Evolutionary conservation across 164 flowering plant species (phyloP).

Genomic region (Macadamia integrifolia): DNA sequence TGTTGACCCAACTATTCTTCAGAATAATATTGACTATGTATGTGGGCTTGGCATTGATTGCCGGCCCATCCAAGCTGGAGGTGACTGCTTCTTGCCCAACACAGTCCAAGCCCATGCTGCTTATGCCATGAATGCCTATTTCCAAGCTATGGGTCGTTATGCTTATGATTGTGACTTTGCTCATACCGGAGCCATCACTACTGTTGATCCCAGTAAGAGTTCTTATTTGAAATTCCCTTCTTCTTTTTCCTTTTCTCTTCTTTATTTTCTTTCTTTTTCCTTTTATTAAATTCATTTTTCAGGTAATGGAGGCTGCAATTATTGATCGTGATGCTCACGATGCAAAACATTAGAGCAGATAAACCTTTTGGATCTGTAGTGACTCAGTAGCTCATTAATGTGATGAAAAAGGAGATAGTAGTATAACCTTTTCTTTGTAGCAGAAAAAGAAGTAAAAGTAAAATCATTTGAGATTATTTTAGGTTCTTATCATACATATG

Average conservation of each 20-base stretch:
- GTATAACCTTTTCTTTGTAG: neutral
- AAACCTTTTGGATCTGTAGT: neutral
- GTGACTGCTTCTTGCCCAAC: constrained; percentile 51
- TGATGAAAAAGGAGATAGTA: too few relatives aligned
- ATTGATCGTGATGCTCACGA: constrained; percentile 14
- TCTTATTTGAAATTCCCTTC: neutral
- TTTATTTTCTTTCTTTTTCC: neutral
- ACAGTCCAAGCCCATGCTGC: constrained; percentile 61
- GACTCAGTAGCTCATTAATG: neutral
- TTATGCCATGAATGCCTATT: constrained; percentile 66
- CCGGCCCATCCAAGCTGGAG: constrained; percentile 38
- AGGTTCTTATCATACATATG: too few relatives aligned
- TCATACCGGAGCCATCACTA: constrained; percentile 40
- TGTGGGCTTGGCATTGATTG: constrained; percentile 63
- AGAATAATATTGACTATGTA: constrained; percentile 58
- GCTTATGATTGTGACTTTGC: constrained; percentile 49
- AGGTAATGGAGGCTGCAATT: constrained; percentile 57
- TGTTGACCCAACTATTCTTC: constrained; percentile 32
- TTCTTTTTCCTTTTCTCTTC: neutral
- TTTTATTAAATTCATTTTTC: constrained; percentile 8
- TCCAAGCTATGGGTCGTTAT: constrained; percentile 38
- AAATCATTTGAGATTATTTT: neutral
- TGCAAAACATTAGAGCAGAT: neutral
- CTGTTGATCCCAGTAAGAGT: constrained; percentile 51
- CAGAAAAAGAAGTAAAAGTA: neutral